Percentiles rank a stretch among this genome's conserved stretches.
Evolutionary conservation across 805 yeast genomes (phyloP).

Genomic region (Maudiozyma serrabonitensis): DNA sequence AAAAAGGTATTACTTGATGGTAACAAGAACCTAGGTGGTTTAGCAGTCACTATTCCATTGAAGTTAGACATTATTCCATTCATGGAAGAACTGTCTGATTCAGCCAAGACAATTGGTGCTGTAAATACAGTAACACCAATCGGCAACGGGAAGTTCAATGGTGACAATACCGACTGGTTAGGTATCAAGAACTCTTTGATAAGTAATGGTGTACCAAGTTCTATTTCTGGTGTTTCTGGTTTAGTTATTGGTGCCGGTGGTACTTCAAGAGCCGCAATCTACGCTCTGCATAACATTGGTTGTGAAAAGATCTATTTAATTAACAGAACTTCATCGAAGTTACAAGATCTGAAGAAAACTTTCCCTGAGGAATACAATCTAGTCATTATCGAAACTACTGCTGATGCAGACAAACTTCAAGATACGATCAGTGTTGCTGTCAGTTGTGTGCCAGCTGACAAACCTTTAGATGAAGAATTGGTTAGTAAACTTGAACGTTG

Average conservation of each 20-base stretch:
- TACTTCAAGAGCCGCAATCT: constrained; percentile 89
- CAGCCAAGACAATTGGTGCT: constrained; percentile 83
- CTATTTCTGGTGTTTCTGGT: constrained; percentile 40
- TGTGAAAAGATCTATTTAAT: constrained; percentile 66
- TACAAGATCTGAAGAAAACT: constrained; percentile 44
- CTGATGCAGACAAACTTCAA: constrained; percentile 32
- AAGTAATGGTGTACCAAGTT: constrained; percentile 49
- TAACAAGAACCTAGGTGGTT: constrained; percentile 67
- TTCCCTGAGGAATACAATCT: constrained; percentile 58
- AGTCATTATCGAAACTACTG: constrained; percentile 42
- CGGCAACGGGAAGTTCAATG: constrained; percentile 43
- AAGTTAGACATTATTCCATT: constrained; percentile 70
- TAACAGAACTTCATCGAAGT: constrained; percentile 68
- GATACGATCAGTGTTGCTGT: constrained; percentile 51
- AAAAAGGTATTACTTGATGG: constrained; percentile 39
- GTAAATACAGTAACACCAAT: constrained; percentile 74
- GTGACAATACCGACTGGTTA: constrained; percentile 93
- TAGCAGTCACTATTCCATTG: constrained; percentile 89
- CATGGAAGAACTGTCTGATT: constrained; percentile 55
- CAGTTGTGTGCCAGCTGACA: constrained; percentile 78
- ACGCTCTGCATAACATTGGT: constrained; percentile 72
- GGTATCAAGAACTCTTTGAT: constrained; percentile 70
- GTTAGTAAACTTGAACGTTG: constrained; percentile 38
- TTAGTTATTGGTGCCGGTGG: constrained; percentile 96
- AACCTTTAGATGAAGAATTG: constrained; percentile 49